phyloP scores from a whole-genome alignment of 192 early-diverging fungal species.

The Martensiomyces pterosporus region DNA sequence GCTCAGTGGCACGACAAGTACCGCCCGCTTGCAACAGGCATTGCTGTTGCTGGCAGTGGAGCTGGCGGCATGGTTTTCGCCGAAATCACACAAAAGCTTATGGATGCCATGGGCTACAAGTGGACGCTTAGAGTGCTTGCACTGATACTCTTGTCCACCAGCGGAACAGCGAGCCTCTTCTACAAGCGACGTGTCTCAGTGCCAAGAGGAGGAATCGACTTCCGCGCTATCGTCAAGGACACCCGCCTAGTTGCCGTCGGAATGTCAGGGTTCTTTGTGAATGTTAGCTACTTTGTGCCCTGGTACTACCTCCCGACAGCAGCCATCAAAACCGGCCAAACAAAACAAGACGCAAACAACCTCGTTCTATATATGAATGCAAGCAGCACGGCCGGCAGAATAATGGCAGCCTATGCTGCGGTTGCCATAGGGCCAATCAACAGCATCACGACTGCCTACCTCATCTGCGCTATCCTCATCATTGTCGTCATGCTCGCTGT shows the following conservation, averaged over 20 bases:
- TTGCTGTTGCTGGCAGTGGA: constrained; percentile 71
- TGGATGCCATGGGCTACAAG: constrained; percentile 43
- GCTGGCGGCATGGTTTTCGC: constrained; percentile 67
- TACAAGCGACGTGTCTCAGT: constrained; percentile 25
- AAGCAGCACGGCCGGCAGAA: constrained; percentile 27
- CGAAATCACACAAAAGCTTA: constrained; percentile 54
- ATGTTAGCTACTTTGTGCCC: constrained; percentile 30
- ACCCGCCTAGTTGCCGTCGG: constrained; percentile 18
- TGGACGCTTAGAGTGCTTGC: constrained; percentile 36
- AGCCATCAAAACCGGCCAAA: constrained; percentile 29
- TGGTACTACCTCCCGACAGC: constrained; percentile 46
- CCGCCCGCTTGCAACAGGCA: constrained; percentile 66
- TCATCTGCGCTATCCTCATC: constrained; percentile 25
- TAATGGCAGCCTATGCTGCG: constrained; percentile 24
- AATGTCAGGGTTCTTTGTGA: constrained; percentile 28
- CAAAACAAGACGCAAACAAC: constrained; percentile 33
- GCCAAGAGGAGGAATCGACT: constrained; percentile 11
- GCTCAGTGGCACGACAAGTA: constrained; percentile 67
- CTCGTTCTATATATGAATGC: constrained; percentile 39
- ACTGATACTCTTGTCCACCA: constrained; percentile 18
- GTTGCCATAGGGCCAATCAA: constrained; percentile 28
- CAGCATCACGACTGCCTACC: constrained; percentile 23
- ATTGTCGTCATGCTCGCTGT: constrained; percentile 26
- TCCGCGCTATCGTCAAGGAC: constrained; percentile 21
- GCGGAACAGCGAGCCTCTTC: constrained; percentile 20